Percentiles rank a stretch among this genome's conserved stretches.
phyloP scores from a whole-genome alignment of 208 protist genomes.

The Wallacemonas collosoma region DNA sequence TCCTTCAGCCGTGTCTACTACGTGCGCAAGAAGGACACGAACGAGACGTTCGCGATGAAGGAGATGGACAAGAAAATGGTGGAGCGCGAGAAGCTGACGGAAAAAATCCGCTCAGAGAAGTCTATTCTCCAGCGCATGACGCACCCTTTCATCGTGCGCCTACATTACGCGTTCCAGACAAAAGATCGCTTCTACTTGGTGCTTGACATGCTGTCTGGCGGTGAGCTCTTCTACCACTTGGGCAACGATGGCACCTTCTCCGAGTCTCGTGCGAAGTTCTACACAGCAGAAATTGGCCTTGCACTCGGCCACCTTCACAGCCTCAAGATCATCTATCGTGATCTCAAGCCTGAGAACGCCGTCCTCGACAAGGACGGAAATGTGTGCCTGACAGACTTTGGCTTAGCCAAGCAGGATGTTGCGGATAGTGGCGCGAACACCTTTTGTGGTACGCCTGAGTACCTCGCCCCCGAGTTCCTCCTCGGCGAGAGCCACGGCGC shows the following conservation, averaged over 20 bases:
- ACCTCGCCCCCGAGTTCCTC: slow-evolving; percentile 94
- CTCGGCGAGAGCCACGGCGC: slow-evolving; percentile 88
- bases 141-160: slow-evolving; percentile 94
- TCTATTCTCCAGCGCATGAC: slow-evolving; percentile 91
- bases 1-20: slow-evolving; percentile 93
- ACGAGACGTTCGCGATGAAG: slow-evolving; percentile 93
- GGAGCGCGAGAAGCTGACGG: slow-evolving; percentile 51
- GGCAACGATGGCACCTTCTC: slow-evolving; percentile 58
- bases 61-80: slow-evolving; percentile 82
- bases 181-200: slow-evolving; percentile 91
- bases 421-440: slow-evolving; percentile 56
- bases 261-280: slow-evolving; percentile 87
- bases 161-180: slow-evolving; percentile 97
- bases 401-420: slow-evolving; percentile 83
- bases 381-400: slow-evolving; percentile 92
- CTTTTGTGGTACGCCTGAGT: slow-evolving; percentile 91
- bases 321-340: slow-evolving; percentile 92
- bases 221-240: slow-evolving; percentile 90
- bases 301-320: slow-evolving; percentile 92
- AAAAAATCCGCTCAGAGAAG: slow-evolving; percentile 88
- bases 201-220: slow-evolving; percentile 92
- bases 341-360: slow-evolving; percentile 93
- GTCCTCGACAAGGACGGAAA: slow-evolving; percentile 87
- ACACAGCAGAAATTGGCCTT: slow-evolving; percentile 90
- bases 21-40: slow-evolving; percentile 86